A percentile compares a stretch with the other conserved stretches of the same genome.
phyloP scores from a whole-genome alignment of 2,329 filamentous ascomycete species.

The Helotiales sp. region DNA sequence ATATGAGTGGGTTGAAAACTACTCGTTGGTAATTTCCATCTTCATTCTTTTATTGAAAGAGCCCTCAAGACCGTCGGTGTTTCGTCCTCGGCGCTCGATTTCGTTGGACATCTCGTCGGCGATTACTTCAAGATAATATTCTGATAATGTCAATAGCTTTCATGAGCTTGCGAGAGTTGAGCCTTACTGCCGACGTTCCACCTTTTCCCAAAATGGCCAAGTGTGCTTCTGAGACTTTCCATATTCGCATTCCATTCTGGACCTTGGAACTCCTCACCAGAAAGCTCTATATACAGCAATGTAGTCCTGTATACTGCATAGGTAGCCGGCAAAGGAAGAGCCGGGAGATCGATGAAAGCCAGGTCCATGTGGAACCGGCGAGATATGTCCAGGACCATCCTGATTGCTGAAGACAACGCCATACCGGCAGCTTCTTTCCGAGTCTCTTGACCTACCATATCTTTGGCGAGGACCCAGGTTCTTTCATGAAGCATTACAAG shows the following conservation, averaged over 20 bases:
- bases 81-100: background rate
- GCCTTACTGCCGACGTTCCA: slow-evolving; percentile 27
- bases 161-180: background rate
- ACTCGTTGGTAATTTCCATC: slow-evolving; percentile 7
- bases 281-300: slow-evolving; percentile 24
- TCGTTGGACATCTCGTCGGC: slow-evolving; percentile 12
- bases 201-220: slow-evolving; percentile 21
- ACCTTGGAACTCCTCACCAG: slow-evolving; percentile 19
- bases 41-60: background rate
- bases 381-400: slow-evolving; percentile 26
- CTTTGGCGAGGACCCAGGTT: slow-evolving; percentile 10
- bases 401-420: slow-evolving; percentile 22
- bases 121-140: slow-evolving; percentile 17
- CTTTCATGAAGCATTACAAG: slow-evolving; percentile 23
- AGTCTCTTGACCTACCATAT: background rate
- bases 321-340: slow-evolving; percentile 24
- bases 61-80: background rate
- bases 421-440: slow-evolving; percentile 17
- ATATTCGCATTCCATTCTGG: slow-evolving; percentile 24
- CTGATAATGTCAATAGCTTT: slow-evolving; percentile 8
- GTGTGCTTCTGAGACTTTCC: slow-evolving; percentile 18
- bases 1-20: background rate
- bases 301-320: slow-evolving; percentile 22
- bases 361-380: slow-evolving; percentile 24
- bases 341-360: slow-evolving; percentile 22